phyloP scores from a whole-genome alignment of 768 basidiomycete species.

The Termitomyces sp. region DNA sequence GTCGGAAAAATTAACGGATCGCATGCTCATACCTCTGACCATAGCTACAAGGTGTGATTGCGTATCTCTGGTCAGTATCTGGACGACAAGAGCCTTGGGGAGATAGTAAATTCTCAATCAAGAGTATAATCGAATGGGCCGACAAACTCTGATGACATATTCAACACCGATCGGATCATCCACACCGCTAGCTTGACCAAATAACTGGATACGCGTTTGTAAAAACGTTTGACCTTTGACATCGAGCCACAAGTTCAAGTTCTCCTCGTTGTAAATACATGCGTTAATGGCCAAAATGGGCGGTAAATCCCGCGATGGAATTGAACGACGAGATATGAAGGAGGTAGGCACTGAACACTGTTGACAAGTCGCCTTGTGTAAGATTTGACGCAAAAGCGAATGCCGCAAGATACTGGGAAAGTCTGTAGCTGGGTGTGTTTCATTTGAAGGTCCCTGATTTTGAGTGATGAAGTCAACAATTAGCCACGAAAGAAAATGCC shows the following conservation, averaged over 20 bases:
- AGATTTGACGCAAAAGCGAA: constrained; percentile 76
- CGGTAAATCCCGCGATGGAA: constrained; percentile 64
- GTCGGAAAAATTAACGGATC: neutral
- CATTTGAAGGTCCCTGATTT: constrained; percentile 29
- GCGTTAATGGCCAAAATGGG: constrained; percentile 86
- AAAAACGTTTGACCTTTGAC: constrained; percentile 54
- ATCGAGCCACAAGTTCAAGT: constrained; percentile 73
- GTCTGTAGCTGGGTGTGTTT: constrained; percentile 34
- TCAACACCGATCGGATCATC: constrained; percentile 50
- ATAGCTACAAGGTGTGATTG: constrained; percentile 85
- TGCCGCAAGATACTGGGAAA: constrained; percentile 67
- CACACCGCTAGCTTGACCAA: constrained; percentile 53
- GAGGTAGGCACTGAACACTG: constrained; percentile 74
- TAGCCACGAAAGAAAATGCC: neutral
- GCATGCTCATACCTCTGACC: constrained; percentile 57
- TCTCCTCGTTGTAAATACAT: constrained; percentile 72
- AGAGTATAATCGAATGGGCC: neutral
- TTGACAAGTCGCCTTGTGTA: constrained; percentile 84
- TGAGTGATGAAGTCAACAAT: neutral
- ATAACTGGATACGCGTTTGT: constrained; percentile 47
- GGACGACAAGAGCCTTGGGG: constrained; percentile 71
- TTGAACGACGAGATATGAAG: constrained; percentile 66
- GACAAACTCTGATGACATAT: constrained; percentile 68
- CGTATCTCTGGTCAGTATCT: constrained; percentile 67
- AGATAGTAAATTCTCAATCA: neutral